These are phyloP conservation scores for Smittium mucronatum DNA, from an alignment of 371 early-diverging fungal genomes.

Conservation along the genomic window DNA sequence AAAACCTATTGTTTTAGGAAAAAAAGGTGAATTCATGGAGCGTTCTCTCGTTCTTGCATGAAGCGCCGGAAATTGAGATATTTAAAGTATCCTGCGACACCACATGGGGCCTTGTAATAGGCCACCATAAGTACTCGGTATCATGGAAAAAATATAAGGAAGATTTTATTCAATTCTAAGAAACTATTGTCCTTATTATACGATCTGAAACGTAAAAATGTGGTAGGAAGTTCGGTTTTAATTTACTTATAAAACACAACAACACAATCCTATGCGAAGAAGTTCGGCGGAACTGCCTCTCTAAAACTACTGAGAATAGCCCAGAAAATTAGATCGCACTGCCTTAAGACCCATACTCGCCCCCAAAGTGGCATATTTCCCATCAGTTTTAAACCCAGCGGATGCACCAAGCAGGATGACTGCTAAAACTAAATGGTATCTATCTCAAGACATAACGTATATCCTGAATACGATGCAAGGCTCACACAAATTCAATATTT, in stretches of 20 bases:
- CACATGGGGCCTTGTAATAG: background rate
- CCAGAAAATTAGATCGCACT: background rate
- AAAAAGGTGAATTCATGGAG: background rate
- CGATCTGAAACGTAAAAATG: background rate
- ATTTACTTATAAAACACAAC: slow-evolving; percentile 1
- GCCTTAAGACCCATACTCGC: background rate
- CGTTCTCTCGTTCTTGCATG: background rate
- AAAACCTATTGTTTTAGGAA: background rate
- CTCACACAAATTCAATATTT: background rate
- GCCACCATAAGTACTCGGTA: background rate
- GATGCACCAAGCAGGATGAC: background rate
- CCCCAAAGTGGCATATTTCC: background rate
- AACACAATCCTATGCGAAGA: background rate
- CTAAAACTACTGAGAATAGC: background rate
- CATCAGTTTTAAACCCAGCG: background rate
- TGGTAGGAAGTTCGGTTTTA: background rate
- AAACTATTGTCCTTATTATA: background rate
- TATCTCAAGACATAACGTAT: background rate
- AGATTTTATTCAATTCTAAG: background rate
- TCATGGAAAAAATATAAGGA: background rate
- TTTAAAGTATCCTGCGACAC: background rate
- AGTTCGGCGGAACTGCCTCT: background rate
- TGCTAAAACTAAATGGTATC: background rate
- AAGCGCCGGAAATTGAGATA: background rate
- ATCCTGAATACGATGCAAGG: background rate